phyloP scores from a whole-genome alignment of 176 grass and related monocot genomes.

The Musa schizocarpa region DNA sequence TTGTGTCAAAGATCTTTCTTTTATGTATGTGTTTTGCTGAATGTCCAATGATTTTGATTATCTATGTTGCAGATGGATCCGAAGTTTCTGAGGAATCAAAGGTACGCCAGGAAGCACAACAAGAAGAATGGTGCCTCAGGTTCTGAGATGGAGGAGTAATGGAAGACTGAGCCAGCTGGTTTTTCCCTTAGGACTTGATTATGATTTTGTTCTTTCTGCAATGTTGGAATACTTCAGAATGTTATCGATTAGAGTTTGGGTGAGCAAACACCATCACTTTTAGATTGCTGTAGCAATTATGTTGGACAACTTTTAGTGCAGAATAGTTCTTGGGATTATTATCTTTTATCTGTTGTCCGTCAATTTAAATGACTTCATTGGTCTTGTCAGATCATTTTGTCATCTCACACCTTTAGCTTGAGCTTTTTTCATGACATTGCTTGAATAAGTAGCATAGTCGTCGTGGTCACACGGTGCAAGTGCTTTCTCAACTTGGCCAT shows the following conservation, averaged over 20 bases:
- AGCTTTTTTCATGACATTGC: no score
- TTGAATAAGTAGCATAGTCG: no score
- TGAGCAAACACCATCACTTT: background rate
- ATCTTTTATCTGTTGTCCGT: background rate
- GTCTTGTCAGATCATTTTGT: no score
- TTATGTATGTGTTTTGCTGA: no score
- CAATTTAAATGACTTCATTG: background rate
- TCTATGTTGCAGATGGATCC: slow-evolving; percentile 6
- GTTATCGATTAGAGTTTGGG: background rate
- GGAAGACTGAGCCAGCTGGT: background rate
- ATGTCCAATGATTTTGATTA: no score
- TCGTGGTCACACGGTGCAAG: no score
- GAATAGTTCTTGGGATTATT: background rate
- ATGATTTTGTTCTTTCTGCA: background rate
- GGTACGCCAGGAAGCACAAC: slow-evolving; percentile 12
- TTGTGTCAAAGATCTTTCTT: background rate
- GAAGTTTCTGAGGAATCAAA: slow-evolving; percentile 12
- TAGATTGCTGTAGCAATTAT: background rate
- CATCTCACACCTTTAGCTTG: no score
- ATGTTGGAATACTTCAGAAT: background rate
- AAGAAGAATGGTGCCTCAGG: background rate
- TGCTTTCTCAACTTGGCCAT: no score
- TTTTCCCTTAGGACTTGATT: background rate
- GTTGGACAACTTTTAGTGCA: background rate
- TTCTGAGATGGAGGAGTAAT: slow-evolving; percentile 11